Percentiles rank a stretch among this genome's conserved stretches.
phyloP scores from a whole-genome alignment of 305 asterid genomes.

The Plantago lanceolata region DNA sequence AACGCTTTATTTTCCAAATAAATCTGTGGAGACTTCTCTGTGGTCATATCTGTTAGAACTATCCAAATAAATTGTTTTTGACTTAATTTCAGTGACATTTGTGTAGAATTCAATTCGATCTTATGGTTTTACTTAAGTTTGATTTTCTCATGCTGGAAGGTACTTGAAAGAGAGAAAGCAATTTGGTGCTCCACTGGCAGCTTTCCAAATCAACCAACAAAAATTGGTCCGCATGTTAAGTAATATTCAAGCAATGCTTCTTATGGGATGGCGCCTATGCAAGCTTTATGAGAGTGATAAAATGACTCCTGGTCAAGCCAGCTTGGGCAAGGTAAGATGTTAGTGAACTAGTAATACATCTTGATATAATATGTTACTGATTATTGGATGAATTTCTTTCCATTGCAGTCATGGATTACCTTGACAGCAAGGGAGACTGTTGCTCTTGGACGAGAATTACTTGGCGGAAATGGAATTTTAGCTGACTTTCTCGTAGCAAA shows the following conservation, averaged over 20 bases:
- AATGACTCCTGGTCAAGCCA: conserved; percentile 97
- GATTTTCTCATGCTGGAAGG: conserved; percentile 37
- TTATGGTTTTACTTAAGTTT: conserved; percentile 5
- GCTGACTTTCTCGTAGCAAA: conserved; percentile 85
- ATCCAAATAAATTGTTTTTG: background rate
- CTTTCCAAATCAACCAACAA: conserved; percentile 93
- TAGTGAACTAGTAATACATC: conserved; percentile 16
- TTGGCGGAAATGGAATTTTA: conserved; percentile 90
- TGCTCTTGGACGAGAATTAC: conserved; percentile 90
- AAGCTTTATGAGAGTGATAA: conserved; percentile 86
- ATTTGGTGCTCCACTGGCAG: conserved; percentile 92
- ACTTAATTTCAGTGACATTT: background rate
- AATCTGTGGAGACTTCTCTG: background rate
- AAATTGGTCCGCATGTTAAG: conserved; percentile 83
- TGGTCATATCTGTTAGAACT: too few species aligned
- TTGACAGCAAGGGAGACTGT: conserved; percentile 81
- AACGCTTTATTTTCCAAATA: background rate
- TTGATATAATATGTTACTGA: background rate
- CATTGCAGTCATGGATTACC: conserved; percentile 76
- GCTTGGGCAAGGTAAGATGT: conserved; percentile 77
- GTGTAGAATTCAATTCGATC: background rate
- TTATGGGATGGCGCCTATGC: conserved; percentile 96
- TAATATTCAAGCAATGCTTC: conserved; percentile 82
- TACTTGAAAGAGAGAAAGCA: conserved; percentile 94
- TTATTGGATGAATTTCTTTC: conserved; percentile 20